A percentile compares a stretch with the other conserved stretches of the same genome.
Conservation (phyloP, 2,329 filamentous ascomycete species). For the Colletotrichum sp. region DNA sequence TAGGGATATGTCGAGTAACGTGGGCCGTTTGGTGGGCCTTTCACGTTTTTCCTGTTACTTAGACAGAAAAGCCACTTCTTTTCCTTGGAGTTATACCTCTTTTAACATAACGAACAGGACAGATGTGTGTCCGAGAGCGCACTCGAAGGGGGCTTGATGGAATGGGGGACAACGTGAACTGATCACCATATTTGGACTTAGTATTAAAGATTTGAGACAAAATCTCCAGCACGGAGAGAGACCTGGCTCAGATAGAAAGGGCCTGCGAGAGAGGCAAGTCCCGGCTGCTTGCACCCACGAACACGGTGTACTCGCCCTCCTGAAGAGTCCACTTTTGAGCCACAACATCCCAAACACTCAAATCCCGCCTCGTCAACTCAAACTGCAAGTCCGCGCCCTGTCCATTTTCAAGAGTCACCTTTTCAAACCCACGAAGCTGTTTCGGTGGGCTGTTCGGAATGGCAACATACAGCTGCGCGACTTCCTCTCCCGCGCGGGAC, state of each 20-base stretch:
- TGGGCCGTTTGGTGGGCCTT: no score
- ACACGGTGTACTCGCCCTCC: slow-evolving; percentile 47
- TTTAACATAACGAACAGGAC: no score
- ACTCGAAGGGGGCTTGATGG: no score
- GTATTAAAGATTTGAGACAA: no score
- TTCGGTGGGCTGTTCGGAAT: slow-evolving; percentile 52
- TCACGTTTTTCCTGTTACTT: no score
- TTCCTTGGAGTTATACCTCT: no score
- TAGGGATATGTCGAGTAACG: no score
- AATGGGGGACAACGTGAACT: no score
- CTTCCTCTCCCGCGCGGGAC: slow-evolving; percentile 45
- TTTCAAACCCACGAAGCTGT: slow-evolving; percentile 66
- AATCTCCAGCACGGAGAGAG: no score
- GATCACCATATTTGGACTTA: no score
- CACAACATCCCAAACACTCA: slow-evolving; percentile 69
- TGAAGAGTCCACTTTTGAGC: slow-evolving; percentile 66
- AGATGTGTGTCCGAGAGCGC: no score
- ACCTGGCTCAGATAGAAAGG: neutral
- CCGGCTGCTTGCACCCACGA: slow-evolving; percentile 53
- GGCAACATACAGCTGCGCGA: slow-evolving; percentile 53
- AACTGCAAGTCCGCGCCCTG: slow-evolving; percentile 48
- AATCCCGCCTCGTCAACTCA: slow-evolving; percentile 63
- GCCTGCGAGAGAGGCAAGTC: slow-evolving; percentile 41
- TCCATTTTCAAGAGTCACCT: slow-evolving; percentile 20
- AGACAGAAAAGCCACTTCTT: no score